phyloP scores from a whole-genome alignment of 305 asterid species.

The Fraxinus latifolia region DNA sequence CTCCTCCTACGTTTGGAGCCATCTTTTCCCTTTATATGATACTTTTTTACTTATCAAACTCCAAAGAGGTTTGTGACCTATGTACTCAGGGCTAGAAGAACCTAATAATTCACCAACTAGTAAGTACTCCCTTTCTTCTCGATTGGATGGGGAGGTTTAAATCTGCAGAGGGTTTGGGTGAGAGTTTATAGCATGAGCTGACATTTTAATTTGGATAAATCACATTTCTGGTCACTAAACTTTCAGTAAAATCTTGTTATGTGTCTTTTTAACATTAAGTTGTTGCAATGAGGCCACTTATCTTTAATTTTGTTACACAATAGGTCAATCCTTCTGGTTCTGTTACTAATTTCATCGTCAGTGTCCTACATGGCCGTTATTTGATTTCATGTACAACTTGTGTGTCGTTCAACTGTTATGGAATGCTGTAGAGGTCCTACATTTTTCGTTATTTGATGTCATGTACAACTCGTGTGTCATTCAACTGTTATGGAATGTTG shows the following conservation, averaged over 20 bases:
- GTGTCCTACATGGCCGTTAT: background rate
- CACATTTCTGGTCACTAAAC: background rate
- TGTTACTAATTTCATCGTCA: background rate
- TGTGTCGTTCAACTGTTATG: background rate
- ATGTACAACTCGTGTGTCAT: background rate
- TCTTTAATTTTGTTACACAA: background rate
- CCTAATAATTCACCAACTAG: background rate
- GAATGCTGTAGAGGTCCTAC: background rate
- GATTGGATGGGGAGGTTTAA: background rate
- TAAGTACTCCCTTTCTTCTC: background rate
- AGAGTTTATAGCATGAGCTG: background rate
- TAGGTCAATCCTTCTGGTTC: background rate
- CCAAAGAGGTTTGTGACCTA: background rate
- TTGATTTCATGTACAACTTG: background rate
- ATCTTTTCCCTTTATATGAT: background rate
- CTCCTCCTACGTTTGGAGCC: background rate
- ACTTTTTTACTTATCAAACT: background rate
- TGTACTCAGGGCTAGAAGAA: background rate
- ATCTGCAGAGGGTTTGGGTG: background rate
- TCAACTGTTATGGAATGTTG: background rate
- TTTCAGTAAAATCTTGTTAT: background rate
- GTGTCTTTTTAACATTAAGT: background rate
- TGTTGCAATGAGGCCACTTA: background rate
- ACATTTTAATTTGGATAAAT: background rate
- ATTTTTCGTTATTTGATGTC: background rate